A percentile compares a stretch with the other conserved stretches of the same genome.
Evolutionary conservation across 306 rosid genomes (phyloP).

Genomic region (Luffa acutangula): DNA sequence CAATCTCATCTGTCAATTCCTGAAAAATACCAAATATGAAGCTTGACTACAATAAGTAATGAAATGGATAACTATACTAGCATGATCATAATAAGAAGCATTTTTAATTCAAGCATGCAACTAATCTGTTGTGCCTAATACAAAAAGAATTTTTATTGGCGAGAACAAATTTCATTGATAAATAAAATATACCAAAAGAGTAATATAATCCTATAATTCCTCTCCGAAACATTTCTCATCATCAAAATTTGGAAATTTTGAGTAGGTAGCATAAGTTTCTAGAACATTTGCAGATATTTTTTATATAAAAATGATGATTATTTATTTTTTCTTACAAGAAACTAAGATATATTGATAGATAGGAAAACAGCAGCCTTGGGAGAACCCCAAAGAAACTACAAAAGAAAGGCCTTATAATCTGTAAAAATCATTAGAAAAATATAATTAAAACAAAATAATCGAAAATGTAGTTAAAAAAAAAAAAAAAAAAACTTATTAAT

Average conservation of each 20-base stretch:
- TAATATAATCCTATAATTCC: not conserved
- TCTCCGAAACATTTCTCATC: not conserved
- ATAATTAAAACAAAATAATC: not conserved
- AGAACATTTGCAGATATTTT: not conserved
- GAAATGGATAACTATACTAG: not conserved
- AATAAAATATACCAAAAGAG: not conserved
- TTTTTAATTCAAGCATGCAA: not conserved
- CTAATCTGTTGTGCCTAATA: not conserved
- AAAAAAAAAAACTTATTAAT: not conserved
- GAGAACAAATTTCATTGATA: not conserved
- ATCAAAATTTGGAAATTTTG: not conserved
- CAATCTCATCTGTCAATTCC: conserved; percentile 62
- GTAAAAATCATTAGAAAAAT: not conserved
- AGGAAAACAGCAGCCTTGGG: not conserved
- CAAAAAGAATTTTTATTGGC: not conserved
- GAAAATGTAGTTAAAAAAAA: not conserved
- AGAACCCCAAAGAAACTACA: not conserved
- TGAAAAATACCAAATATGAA: conserved; percentile 29
- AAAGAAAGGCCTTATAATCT: not conserved
- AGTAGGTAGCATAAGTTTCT: not conserved
- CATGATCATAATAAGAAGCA: not conserved
- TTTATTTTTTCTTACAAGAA: not conserved
- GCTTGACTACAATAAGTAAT: conserved; percentile 2
- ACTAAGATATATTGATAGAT: not conserved
- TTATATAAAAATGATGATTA: not conserved